Evolutionary conservation across 768 basidiomycete genomes (phyloP).

Genomic region (Trametes villosa): DNA sequence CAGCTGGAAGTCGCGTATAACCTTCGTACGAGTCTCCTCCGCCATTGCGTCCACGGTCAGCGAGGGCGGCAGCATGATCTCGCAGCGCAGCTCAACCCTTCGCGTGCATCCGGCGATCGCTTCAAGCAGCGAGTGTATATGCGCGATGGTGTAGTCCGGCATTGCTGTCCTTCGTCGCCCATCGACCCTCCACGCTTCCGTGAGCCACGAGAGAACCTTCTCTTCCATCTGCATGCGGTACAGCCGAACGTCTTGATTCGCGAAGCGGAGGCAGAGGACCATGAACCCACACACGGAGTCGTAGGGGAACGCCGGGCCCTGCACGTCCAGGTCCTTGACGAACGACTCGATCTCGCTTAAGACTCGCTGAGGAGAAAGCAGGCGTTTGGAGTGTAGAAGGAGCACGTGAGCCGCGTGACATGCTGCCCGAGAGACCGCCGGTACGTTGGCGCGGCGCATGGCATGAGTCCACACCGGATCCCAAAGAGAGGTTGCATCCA

Average conservation of each 20-base stretch:
- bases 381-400: constrained; percentile 44
- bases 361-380: constrained; percentile 60
- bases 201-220: constrained; percentile 81
- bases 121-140: constrained; percentile 67
- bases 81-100: constrained; percentile 48
- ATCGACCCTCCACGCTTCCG: constrained; percentile 65
- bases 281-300: constrained; percentile 92
- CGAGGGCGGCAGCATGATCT: constrained; percentile 71
- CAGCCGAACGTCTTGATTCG: constrained; percentile 80
- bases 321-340: constrained; percentile 83
- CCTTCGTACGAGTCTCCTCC: constrained; percentile 57
- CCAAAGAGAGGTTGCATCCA: constrained; percentile 65
- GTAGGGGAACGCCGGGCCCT: constrained; percentile 85
- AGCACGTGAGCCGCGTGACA: constrained; percentile 69
- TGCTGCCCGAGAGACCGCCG: constrained; percentile 78
- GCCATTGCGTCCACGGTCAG: constrained; percentile 62
- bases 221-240: constrained; percentile 88
- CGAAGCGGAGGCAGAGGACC: constrained; percentile 64
- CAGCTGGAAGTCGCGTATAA: constrained; percentile 75
- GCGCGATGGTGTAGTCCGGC: constrained; percentile 57
- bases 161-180: constrained; percentile 43
- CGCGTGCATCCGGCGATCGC: constrained; percentile 61
- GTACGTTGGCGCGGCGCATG: constrained; percentile 70
- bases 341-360: constrained; percentile 78
- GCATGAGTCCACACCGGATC: constrained; percentile 83